These are phyloP conservation scores for Trichoderma reesei DNA, from an alignment of 495 filamentous ascomycete species.

Conservation along the genomic window DNA sequence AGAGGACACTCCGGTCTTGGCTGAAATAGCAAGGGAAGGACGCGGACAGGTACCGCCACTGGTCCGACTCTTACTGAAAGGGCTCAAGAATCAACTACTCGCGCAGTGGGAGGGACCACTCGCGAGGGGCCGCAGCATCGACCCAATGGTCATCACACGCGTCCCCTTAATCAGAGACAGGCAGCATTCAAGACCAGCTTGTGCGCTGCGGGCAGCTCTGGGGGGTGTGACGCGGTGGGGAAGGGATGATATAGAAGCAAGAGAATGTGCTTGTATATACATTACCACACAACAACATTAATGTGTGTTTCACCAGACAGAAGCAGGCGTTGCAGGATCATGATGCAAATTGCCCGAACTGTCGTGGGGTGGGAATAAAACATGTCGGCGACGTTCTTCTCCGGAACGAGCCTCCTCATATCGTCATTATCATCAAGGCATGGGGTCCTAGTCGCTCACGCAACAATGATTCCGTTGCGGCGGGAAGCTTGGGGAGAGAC, in stretches of 20 bases:
- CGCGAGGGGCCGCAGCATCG: conserved; percentile 11
- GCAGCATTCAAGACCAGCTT: conserved; percentile 2
- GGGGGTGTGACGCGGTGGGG: neutral
- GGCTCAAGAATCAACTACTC: conserved; percentile 6
- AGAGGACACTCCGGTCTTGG: neutral
- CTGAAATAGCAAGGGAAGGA: neutral
- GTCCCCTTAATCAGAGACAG: neutral
- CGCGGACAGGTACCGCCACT: neutral
- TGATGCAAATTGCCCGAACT: neutral
- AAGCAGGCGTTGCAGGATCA: neutral
- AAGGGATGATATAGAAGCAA: neutral
- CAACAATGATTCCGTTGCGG: conserved; percentile 71
- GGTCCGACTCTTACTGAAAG: neutral
- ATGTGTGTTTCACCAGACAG: neutral
- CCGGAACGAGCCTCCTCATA: neutral
- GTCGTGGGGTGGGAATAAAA: neutral
- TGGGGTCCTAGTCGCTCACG: conserved; percentile 26
- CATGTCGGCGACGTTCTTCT: neutral
- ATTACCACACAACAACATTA: conserved; percentile 7
- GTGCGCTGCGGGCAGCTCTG: neutral
- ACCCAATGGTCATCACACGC: conserved; percentile 12
- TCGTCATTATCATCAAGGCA: neutral
- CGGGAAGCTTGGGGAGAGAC: conserved; percentile 42
- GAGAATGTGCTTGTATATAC: conserved; percentile 5
- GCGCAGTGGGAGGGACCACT: neutral